Conservation (phyloP, 768 basidiomycete species). For the Daedalea quercina region DNA sequence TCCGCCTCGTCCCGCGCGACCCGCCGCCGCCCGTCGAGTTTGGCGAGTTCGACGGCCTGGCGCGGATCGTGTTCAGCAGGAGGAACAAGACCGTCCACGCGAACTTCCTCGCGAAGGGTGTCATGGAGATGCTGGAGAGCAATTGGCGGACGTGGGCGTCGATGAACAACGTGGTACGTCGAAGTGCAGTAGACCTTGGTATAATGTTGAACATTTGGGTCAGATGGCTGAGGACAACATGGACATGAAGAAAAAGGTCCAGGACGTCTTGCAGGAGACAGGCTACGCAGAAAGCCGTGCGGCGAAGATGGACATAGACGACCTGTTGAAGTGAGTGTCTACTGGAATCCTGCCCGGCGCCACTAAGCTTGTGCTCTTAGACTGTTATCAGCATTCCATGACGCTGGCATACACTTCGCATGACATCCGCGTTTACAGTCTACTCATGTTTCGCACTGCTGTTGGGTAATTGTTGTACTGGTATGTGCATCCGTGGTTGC, state of each 20-base stretch:
- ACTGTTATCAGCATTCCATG: slow-evolving; percentile 67
- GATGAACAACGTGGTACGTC: slow-evolving; percentile 63
- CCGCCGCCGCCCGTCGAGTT: slow-evolving; percentile 95
- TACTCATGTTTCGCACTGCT: too few species aligned
- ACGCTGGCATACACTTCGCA: slow-evolving; percentile 69
- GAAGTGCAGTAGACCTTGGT: neutral
- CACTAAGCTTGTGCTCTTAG: slow-evolving; percentile 28
- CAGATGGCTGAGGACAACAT: slow-evolving; percentile 68
- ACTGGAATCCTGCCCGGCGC: neutral
- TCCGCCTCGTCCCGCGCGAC: slow-evolving; percentile 85
- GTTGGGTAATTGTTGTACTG: neutral
- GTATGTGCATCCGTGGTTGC: neutral
- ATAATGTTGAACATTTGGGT: neutral
- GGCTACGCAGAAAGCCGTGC: slow-evolving; percentile 75
- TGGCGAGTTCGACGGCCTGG: slow-evolving; percentile 96
- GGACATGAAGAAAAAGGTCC: slow-evolving; percentile 64
- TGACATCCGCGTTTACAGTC: slow-evolving; percentile 20
- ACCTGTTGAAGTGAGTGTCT: slow-evolving; percentile 70
- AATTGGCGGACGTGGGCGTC: slow-evolving; percentile 94
- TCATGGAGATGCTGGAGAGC: slow-evolving; percentile 88
- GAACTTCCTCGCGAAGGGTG: slow-evolving; percentile 90
- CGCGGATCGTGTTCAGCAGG: slow-evolving; percentile 82
- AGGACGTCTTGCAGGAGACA: slow-evolving; percentile 64
- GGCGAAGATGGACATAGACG: slow-evolving; percentile 91
- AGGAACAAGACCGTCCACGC: slow-evolving; percentile 88